Conservation (phyloP, 352 stramenopile species). For the Globisporangium rhizosaccharum region DNA sequence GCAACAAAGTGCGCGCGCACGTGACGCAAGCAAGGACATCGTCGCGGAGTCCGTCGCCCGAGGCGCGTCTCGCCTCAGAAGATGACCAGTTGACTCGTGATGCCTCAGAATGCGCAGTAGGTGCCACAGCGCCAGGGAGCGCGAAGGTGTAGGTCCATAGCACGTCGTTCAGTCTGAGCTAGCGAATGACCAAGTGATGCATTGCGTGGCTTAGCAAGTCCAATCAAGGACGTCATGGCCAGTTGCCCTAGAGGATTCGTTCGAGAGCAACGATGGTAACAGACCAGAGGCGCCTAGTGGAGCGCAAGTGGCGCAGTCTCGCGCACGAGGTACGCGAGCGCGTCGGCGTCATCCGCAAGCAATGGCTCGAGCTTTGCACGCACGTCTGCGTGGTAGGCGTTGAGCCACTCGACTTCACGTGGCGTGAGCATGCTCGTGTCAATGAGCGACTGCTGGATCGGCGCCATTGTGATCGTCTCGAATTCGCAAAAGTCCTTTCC, state of each 20-base stretch:
- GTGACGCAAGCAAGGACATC: conserved; percentile 18
- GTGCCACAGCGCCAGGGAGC: neutral
- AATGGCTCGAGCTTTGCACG: conserved; percentile 90
- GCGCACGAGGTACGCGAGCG: conserved; percentile 67
- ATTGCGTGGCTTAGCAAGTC: too few species aligned
- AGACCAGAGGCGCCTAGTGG: neutral
- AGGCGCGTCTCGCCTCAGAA: conserved; percentile 5
- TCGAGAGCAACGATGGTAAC: neutral
- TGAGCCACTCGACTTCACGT: conserved; percentile 94
- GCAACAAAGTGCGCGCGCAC: conserved; percentile 18
- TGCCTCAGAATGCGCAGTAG: neutral
- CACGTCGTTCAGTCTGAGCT: too few species aligned
- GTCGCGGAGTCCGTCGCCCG: conserved; percentile 33
- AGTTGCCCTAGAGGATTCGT: too few species aligned
- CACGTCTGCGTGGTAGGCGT: conserved; percentile 91
- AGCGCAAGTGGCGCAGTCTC: conserved; percentile 63
- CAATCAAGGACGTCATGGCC: neutral
- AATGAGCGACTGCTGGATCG: conserved; percentile 98
- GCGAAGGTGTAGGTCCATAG: too few species aligned
- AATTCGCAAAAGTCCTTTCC: conserved; percentile 94
- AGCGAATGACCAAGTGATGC: neutral
- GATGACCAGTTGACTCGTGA: neutral
- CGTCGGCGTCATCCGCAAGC: conserved; percentile 55
- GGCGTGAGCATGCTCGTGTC: conserved; percentile 87
- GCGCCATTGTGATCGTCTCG: conserved; percentile 96